Percentiles rank a stretch among this genome's conserved stretches.
Conservation (phyloP, 768 basidiomycete species). For the Tulasnella sp. region DNA sequence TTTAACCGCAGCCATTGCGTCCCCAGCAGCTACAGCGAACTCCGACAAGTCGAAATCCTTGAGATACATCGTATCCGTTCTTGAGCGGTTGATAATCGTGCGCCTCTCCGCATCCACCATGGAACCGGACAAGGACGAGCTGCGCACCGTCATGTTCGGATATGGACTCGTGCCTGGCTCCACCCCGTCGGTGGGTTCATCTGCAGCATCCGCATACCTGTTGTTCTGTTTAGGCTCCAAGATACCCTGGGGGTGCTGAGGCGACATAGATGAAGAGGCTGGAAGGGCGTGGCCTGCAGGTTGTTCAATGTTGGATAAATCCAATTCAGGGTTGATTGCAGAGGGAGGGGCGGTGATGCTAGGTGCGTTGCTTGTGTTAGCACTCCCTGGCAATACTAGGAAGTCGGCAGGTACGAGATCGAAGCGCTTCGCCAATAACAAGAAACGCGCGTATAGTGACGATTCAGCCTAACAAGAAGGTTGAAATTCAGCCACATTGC, state of each 20-base stretch:
- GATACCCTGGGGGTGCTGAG: neutral
- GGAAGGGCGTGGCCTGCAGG: no score
- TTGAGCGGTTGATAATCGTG: constrained; percentile 6
- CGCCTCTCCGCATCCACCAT: constrained; percentile 7
- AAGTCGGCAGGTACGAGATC: constrained; percentile 74
- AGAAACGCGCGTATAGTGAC: constrained; percentile 79
- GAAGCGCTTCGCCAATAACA: constrained; percentile 67
- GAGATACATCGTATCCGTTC: constrained; percentile 16
- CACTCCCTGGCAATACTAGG: constrained; percentile 38
- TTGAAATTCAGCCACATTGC: no score
- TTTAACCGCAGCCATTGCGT: constrained; percentile 9
- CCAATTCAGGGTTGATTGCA: neutral
- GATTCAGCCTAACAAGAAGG: constrained; percentile 49
- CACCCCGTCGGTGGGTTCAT: neutral
- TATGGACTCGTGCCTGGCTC: constrained; percentile 1
- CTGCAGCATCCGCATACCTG: neutral
- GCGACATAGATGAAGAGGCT: neutral
- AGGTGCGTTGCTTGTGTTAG: neutral
- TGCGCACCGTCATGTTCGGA: neutral
- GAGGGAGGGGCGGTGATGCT: neutral
- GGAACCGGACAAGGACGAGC: neutral
- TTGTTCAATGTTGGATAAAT: neutral
- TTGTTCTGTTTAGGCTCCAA: neutral
- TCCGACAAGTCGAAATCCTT: constrained; percentile 11
- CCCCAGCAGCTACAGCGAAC: constrained; percentile 8